Evolutionary conservation across 176 grass and related monocot species (phyloP), one percentile per base, ranked within the genome.

Genomic region (Dendrocalamus sinicus): DNA sequence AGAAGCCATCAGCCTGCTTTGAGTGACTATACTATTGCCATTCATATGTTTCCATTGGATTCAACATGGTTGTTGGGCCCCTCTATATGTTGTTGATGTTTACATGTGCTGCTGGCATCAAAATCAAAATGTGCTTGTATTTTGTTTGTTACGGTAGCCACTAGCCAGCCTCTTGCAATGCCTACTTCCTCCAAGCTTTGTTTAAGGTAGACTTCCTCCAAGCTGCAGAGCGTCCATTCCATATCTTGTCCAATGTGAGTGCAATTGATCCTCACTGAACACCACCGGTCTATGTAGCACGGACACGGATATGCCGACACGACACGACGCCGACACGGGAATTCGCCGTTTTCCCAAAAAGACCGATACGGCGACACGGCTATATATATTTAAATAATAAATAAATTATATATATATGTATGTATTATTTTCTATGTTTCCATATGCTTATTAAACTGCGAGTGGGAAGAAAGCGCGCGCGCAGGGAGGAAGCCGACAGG

Each of bases 1-100:
- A 45, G 48, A 67, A 81, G 58, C 47, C 77, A 82, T 82, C 67
- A 60, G 19, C 26, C 54, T 51, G 57, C 44, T 62, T 61, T 67
- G 55, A 60, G 43, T 50, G 55, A 85, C 41, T 71, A 19, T 85
- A 59, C 12, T 37, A 11, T 28, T 39, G 44, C 52, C 37, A n/a
- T 59, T 57, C 19, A 22, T 58, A 58, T 1, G 55, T 9, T 58
- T 58, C 55, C 20, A 73, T 44, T 75, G 19, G 78, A 59, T 24
- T 67, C 23, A 26, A 24, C 24, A 57, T 81, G n/a, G 67, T 55
- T 73, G 6, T 53, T 53, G 30, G 30, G 10, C 57, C 57, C 11
- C 16, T 73, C 57, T 24, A 1, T 13, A 8, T 66, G 32, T 17
- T 73, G 46, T 17, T 73, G 46, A 73, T 65, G 22, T 76, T 85